Percentiles rank a stretch among this genome's conserved stretches.
phyloP scores from a whole-genome alignment of 371 early-diverging fungal species.

The Vairimorpha ceranae region DNA sequence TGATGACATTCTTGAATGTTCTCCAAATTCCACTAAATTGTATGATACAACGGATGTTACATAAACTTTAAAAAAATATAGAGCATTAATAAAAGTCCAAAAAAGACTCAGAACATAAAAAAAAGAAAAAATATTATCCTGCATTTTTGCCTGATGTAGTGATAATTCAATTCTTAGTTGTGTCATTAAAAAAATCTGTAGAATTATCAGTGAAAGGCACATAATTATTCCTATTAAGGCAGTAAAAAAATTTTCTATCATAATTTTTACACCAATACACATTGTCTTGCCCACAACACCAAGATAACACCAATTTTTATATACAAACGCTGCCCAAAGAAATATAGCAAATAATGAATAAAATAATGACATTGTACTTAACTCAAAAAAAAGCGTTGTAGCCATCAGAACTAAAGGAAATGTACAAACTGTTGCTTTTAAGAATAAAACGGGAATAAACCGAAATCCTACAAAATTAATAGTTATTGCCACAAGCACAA shows the following conservation, averaged over 20 bases:
- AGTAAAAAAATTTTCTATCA: not conserved
- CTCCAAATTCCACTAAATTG: not conserved
- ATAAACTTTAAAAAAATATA: conserved; percentile 12
- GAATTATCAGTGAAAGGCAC: not conserved
- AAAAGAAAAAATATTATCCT: not conserved
- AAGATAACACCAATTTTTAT: not conserved
- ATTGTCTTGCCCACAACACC: no score
- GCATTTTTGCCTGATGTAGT: no score
- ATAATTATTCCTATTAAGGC: not conserved
- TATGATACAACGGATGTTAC: not conserved
- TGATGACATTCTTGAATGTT: not conserved
- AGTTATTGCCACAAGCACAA: not conserved
- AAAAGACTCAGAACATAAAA: not conserved
- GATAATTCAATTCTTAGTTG: not conserved
- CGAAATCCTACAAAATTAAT: not conserved
- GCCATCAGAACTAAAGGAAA: not conserved
- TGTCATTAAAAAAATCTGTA: not conserved
- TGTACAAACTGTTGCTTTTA: not conserved
- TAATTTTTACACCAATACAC: not conserved
- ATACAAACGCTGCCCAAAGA: not conserved
- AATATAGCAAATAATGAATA: not conserved
- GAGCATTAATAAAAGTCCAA: not conserved
- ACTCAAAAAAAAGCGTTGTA: not conserved
- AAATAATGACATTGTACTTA: not conserved
- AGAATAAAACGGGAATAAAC: not conserved